phyloP scores from a whole-genome alignment of 208 protist species.

The Angomonas deanei region DNA sequence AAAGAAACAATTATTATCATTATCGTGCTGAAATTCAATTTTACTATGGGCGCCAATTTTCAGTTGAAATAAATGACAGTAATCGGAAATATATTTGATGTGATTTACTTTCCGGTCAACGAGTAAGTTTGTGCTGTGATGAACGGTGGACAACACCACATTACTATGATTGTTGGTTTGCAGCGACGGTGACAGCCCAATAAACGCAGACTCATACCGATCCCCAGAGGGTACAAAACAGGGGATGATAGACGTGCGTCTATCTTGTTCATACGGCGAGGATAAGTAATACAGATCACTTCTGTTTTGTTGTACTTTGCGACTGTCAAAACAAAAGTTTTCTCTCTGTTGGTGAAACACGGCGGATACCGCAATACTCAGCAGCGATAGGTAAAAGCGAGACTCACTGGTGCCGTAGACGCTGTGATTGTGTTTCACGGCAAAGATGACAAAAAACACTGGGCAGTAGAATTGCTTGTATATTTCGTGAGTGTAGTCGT shows the following conservation, averaged over 20 bases:
- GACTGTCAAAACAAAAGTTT: not conserved
- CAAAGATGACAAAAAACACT: slow-evolving; percentile 60
- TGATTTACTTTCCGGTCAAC: slow-evolving; percentile 28
- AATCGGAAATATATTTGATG: slow-evolving; percentile 30
- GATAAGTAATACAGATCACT: not conserved
- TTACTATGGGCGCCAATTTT: slow-evolving; percentile 65
- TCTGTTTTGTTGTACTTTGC: no score
- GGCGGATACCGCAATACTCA: slow-evolving; percentile 59
- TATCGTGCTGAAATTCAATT: slow-evolving; percentile 27
- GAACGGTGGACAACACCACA: not conserved
- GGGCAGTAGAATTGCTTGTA: slow-evolving; percentile 49
- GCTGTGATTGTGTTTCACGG: not conserved
- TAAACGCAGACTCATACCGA: slow-evolving; percentile 49
- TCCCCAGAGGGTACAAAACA: slow-evolving; percentile 71
- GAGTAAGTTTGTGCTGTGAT: slow-evolving; percentile 19
- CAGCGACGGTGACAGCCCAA: slow-evolving; percentile 41
- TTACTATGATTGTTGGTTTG: not conserved
- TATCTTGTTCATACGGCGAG: slow-evolving; percentile 20
- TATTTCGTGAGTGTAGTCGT: slow-evolving; percentile 44
- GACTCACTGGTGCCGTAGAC: slow-evolving; percentile 50
- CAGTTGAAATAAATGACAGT: slow-evolving; percentile 66
- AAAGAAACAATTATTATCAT: slow-evolving; percentile 4
- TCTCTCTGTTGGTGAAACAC: slow-evolving; percentile 25
- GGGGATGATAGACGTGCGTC: slow-evolving; percentile 35
- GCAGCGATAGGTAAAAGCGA: slow-evolving; percentile 61